Conservation (phyloP, 2,329 filamentous ascomycete genomes). For the Salinomyces thailandicus region DNA sequence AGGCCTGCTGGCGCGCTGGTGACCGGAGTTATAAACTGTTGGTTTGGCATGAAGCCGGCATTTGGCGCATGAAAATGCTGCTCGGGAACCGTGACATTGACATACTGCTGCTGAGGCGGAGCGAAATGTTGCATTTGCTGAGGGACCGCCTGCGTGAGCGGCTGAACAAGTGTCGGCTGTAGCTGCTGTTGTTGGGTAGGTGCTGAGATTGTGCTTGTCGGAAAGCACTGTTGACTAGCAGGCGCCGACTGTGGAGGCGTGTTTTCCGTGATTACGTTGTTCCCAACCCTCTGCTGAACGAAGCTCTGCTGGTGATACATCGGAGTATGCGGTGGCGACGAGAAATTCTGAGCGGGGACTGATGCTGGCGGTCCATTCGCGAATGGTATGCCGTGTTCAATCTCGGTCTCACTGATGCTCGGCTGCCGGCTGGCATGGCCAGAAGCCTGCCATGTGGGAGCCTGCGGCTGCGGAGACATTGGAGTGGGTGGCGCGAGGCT, state of each 20-base stretch:
- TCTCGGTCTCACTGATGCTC: slow-evolving; percentile 30
- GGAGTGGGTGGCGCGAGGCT: slow-evolving; percentile 40
- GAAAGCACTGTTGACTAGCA: slow-evolving; percentile 39
- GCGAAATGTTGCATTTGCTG: background rate
- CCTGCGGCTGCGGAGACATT: slow-evolving; percentile 28
- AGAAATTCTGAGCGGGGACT: slow-evolving; percentile 22
- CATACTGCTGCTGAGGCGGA: slow-evolving; percentile 16
- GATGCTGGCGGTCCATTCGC: slow-evolving; percentile 18
- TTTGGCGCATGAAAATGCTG: slow-evolving; percentile 12
- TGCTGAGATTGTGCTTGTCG: slow-evolving; percentile 23
- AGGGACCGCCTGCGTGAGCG: background rate
- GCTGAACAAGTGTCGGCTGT: slow-evolving; percentile 5
- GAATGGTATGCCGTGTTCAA: slow-evolving; percentile 16
- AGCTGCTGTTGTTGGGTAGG: slow-evolving; percentile 12
- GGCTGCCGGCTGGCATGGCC: slow-evolving; percentile 28
- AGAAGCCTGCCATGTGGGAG: slow-evolving; percentile 32
- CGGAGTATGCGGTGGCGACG: slow-evolving; percentile 39
- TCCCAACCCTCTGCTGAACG: slow-evolving; percentile 23
- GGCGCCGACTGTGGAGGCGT: slow-evolving; percentile 43
- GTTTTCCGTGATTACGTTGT: slow-evolving; percentile 31
- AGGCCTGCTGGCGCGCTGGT: slow-evolving; percentile 7
- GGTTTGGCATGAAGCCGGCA: slow-evolving; percentile 7
- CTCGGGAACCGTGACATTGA: slow-evolving; percentile 17
- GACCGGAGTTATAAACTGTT: slow-evolving; percentile 8
- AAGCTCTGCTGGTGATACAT: slow-evolving; percentile 22